Evolutionary conservation across 1,139 yeast genomes (phyloP).

Genomic region (Yamadazyma triangularis): DNA sequence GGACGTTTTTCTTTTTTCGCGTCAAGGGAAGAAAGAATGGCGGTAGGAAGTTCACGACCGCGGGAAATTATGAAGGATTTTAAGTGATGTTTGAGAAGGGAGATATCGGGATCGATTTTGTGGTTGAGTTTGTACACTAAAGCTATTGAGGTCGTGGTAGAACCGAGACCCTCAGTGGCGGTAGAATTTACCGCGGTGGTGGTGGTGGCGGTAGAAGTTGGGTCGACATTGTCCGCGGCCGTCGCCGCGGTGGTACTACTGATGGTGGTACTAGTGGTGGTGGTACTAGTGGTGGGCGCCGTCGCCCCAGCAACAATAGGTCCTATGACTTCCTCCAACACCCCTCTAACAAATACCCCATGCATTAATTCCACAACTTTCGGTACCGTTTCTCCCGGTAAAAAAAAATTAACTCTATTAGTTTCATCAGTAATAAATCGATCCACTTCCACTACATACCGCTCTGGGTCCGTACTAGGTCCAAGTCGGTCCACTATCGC

Average conservation of each 20-base stretch:
- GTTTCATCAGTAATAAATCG: slow-evolving; percentile 57
- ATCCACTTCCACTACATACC: slow-evolving; percentile 51
- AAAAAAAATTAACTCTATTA: slow-evolving; percentile 47
- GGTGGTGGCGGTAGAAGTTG: neutral
- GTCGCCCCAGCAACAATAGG: neutral
- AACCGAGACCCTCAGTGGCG: neutral
- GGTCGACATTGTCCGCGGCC: neutral
- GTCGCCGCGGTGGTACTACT: neutral
- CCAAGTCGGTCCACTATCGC: slow-evolving; percentile 5
- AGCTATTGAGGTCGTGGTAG: neutral
- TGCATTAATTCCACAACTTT: slow-evolving; percentile 56
- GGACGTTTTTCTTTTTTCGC: slow-evolving; percentile 5
- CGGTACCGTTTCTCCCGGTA: slow-evolving; percentile 52
- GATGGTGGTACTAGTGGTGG: neutral
- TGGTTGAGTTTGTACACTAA: neutral
- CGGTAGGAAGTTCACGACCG: slow-evolving; percentile 27
- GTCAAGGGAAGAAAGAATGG: slow-evolving; percentile 5
- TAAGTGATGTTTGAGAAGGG: slow-evolving; percentile 34
- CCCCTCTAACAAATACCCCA: slow-evolving; percentile 57
- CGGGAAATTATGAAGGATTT: slow-evolving; percentile 43
- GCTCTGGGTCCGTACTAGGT: slow-evolving; percentile 9
- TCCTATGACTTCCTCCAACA: slow-evolving; percentile 31
- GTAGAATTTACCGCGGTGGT: neutral
- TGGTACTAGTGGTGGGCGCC: neutral
- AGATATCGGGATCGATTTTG: neutral